Conservation (phyloP, 768 basidiomycete genomes). For the Amylocystis lapponica region DNA sequence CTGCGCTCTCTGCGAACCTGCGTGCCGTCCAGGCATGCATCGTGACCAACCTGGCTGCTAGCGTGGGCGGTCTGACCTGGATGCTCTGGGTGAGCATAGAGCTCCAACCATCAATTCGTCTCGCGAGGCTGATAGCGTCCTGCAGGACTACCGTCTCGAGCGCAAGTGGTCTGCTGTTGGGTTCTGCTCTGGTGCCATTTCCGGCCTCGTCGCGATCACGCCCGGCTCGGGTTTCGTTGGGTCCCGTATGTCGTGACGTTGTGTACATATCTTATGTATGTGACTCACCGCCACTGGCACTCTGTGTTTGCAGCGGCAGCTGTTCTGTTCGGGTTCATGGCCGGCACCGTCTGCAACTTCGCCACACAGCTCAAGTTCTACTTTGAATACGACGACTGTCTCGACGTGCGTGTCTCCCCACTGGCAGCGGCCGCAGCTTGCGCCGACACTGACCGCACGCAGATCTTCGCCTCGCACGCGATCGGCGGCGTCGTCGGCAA, state of each 20-base stretch:
- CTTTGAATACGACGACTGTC: background rate
- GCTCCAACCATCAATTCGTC: no score
- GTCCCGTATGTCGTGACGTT: constrained; percentile 43
- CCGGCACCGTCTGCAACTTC: constrained; percentile 73
- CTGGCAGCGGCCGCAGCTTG: background rate
- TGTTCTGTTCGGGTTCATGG: constrained; percentile 67
- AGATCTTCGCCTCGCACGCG: constrained; percentile 90
- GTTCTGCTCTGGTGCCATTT: constrained; percentile 87
- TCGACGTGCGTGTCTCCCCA: background rate
- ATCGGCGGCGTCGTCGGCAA: constrained; percentile 81
- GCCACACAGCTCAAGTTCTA: constrained; percentile 65
- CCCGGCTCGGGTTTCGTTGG: constrained; percentile 84
- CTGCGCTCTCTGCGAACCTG: constrained; percentile 82
- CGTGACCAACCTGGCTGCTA: constrained; percentile 84
- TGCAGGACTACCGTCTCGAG: constrained; percentile 74
- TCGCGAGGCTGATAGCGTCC: constrained; percentile 65
- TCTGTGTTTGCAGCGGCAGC: constrained; percentile 67
- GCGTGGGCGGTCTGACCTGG: constrained; percentile 83
- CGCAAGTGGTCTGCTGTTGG: constrained; percentile 86
- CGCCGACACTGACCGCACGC: constrained; percentile 1
- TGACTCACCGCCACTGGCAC: no score
- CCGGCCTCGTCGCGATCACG: constrained; percentile 84
- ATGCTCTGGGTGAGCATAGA: constrained; percentile 68
- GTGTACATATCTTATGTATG: background rate
- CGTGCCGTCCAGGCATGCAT: constrained; percentile 77